These are phyloP conservation scores for Rhizophora mangle DNA, from an alignment of 345 rosid genomes.

Conservation along the genomic window DNA sequence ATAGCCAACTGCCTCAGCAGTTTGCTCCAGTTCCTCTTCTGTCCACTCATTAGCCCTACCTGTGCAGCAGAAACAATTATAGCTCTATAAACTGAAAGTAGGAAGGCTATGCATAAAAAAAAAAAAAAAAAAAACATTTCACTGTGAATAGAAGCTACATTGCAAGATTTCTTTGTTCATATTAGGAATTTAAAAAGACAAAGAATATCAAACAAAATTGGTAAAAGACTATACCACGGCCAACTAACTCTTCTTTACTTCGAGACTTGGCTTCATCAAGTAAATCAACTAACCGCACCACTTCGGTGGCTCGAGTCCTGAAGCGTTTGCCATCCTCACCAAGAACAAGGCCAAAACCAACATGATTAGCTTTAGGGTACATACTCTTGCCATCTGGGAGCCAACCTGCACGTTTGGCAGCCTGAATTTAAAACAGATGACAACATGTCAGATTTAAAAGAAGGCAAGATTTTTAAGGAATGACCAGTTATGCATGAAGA, in stretches of 20 bases:
- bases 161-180: not conserved
- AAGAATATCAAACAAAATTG: not conserved
- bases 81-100: not conserved
- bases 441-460: constrained; percentile 4
- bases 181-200: constrained; percentile 3
- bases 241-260: constrained; percentile 66
- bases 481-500: not conserved
- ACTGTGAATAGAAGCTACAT: not conserved
- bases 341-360: constrained; percentile 91
- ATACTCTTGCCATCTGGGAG: constrained; percentile 53
- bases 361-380: constrained; percentile 77
- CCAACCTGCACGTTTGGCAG: constrained; percentile 88
- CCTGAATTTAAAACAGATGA: constrained; percentile 43
- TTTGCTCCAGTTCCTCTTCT: constrained; percentile 78
- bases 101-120: not conserved
- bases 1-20: constrained; percentile 92
- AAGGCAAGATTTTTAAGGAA: not conserved
- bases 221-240: constrained; percentile 57
- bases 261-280: constrained; percentile 92
- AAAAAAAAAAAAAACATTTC: not conserved
- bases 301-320: constrained; percentile 80
- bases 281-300: constrained; percentile 88
- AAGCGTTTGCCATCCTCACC: constrained; percentile 95
- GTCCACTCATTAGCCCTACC: constrained; percentile 92
- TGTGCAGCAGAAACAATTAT: constrained; percentile 20